Conservation (phyloP, 768 basidiomycete species). For the Auricularia sp. region DNA sequence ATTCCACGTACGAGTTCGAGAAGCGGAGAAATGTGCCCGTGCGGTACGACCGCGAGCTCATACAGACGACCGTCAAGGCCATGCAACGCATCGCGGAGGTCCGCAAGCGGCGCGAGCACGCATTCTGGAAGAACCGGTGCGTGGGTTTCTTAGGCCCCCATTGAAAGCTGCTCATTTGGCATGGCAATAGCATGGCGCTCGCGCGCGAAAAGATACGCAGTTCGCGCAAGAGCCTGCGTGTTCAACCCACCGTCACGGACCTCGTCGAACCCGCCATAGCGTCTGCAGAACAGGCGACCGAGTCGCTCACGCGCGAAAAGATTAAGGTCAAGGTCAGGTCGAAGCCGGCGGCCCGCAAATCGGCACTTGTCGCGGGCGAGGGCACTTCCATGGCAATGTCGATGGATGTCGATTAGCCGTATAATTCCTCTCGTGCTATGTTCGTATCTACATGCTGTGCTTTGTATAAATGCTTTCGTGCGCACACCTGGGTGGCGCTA, state of each 20-base stretch:
- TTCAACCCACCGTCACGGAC: slow-evolving; percentile 56
- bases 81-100: slow-evolving; percentile 95
- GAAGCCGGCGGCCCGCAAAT: slow-evolving; percentile 27
- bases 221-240: slow-evolving; percentile 33
- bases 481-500: neutral
- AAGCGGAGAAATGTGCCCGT: slow-evolving; percentile 97
- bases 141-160: slow-evolving; percentile 8
- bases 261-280: slow-evolving; percentile 54
- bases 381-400: slow-evolving; percentile 85
- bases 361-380: slow-evolving; percentile 71
- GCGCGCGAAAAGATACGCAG: slow-evolving; percentile 51
- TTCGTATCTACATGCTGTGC: neutral
- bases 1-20: slow-evolving; percentile 98
- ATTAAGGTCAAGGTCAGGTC: slow-evolving; percentile 60
- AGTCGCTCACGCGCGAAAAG: slow-evolving; percentile 55
- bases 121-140: slow-evolving; percentile 91
- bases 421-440: neutral
- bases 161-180: slow-evolving; percentile 1
- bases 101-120: slow-evolving; percentile 78
- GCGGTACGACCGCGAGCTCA: slow-evolving; percentile 88
- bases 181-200: slow-evolving; percentile 60
- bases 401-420: slow-evolving; percentile 53
- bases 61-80: slow-evolving; percentile 88
- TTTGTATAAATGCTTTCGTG: neutral
- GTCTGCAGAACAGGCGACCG: slow-evolving; percentile 28